Percentiles rank a stretch among this genome's conserved stretches.
Conservation (phyloP, 306 rosid species). For the Bauhinia variegata region DNA sequence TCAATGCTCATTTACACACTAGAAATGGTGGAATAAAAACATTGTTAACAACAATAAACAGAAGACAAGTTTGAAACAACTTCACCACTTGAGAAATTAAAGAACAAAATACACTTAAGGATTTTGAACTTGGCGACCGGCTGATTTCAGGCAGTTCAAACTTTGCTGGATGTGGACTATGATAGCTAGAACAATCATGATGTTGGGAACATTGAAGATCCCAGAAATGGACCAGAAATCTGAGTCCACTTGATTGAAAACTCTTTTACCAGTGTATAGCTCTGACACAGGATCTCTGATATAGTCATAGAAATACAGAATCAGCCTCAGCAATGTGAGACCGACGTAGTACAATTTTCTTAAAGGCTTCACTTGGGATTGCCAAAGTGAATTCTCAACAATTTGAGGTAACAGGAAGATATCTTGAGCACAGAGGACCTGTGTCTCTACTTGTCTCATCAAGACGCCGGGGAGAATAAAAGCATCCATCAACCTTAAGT, state of each 20-base stretch:
- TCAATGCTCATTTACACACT: too few relatives aligned
- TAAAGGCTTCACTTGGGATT: conserved; percentile 22
- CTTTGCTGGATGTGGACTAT: conserved; percentile 29
- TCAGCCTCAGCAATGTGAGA: conserved; percentile 25
- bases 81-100: too few relatives aligned
- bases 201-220: not conserved
- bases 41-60: too few relatives aligned
- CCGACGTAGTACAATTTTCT: conserved; percentile 34
- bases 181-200: not conserved
- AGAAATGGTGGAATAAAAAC: too few relatives aligned
- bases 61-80: too few relatives aligned
- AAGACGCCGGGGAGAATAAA: conserved; percentile 5
- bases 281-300: conserved; percentile 5
- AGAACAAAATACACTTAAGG: too few relatives aligned
- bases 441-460: not conserved
- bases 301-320: conserved; percentile 12
- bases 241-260: conserved; percentile 6
- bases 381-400: conserved; percentile 2
- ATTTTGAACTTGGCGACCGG: not conserved
- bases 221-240: conserved; percentile 7
- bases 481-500: not conserved
- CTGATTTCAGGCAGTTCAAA: not conserved
- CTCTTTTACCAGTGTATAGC: too few relatives aligned
- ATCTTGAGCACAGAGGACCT: not conserved
- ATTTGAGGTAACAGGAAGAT: conserved; percentile 30